phyloP scores from a whole-genome alignment of 192 early-diverging fungal genomes.

The Podila epigama region DNA sequence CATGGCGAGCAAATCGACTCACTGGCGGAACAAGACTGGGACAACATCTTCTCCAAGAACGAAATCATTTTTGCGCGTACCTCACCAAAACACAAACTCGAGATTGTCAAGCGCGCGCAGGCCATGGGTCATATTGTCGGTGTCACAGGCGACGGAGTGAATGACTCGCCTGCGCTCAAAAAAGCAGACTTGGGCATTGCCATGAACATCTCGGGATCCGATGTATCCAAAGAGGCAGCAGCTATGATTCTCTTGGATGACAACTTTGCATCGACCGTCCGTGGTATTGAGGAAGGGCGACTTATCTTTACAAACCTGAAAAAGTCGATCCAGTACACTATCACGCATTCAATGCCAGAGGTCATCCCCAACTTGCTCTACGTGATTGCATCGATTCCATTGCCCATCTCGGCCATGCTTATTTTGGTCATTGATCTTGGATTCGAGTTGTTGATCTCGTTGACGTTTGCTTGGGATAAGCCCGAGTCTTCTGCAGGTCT shows the following conservation, averaged over 20 bases:
- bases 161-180: slow-evolving; percentile 96
- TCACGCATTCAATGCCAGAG: slow-evolving; percentile 92
- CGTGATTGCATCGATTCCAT: slow-evolving; percentile 86
- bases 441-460: slow-evolving; percentile 87
- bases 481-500: slow-evolving; percentile 77
- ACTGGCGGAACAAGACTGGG: slow-evolving; percentile 89
- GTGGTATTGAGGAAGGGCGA: slow-evolving; percentile 94
- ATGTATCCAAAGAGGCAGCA: slow-evolving; percentile 96
- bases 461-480: slow-evolving; percentile 93
- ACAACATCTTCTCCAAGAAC: slow-evolving; percentile 89
- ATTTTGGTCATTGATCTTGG: slow-evolving; percentile 95
- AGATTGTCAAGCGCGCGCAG: slow-evolving; percentile 95
- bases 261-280: slow-evolving; percentile 95
- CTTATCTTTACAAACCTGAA: slow-evolving; percentile 96
- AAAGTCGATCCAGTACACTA: slow-evolving; percentile 93
- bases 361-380: slow-evolving; percentile 87
- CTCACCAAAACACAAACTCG: slow-evolving; percentile 95
- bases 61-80: slow-evolving; percentile 98
- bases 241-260: slow-evolving; percentile 98
- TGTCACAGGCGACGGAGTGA: slow-evolving; percentile 97
- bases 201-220: slow-evolving; percentile 95
- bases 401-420: slow-evolving; percentile 81
- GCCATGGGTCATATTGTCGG: slow-evolving; percentile 94
- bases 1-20: slow-evolving; percentile 89
- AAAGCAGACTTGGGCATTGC: slow-evolving; percentile 98